Base-by-base conservation (phyloP, 257 asterid genomes). In the Galeopsis tetrahit region DNA sequence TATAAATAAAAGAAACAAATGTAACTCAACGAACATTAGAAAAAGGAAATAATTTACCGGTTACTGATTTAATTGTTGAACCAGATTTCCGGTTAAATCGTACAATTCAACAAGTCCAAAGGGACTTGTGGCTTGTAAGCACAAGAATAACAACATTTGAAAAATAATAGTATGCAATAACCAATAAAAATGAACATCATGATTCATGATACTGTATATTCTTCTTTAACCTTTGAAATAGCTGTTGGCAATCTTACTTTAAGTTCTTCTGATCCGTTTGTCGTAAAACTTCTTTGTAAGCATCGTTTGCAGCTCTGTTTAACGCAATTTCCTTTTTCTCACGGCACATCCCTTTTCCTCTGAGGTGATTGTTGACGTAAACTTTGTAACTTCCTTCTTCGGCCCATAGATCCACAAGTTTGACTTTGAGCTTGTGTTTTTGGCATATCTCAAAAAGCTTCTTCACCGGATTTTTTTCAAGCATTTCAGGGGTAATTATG, bases 241-340 rank as follows among this genome's bases (percentile, higher is more conserved):
- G 49, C 69, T 70, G 53, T n/a, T 46, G 51, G 39, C 66, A 40
- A 55, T 17, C 49, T 53, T 66, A 70, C 66, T 33, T 57, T 32
- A 43, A 43, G 44, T 73, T 77, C 69, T 57, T 36, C 11, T 32
- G 57, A 28, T 78, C 77, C 57, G 85, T 73, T 62, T 44, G 79
- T 61, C 81, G 80, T 31, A 86, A 70, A 62, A 90, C 80, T 81
- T 82, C 87, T 31, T 79, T 74, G 61, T 88, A 92, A 51, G 96
- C 98, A 75, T 68, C 80, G 63, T 86, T 78, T 31, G 98, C 98
- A 35, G 98, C 97, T 82, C 95, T 79, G 44, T 90, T 92, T 21
- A 87, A 71, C 0, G 98, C 95, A 15, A 85, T 75, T 63, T 84
- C 92, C 82, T 90, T 92, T 83, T 90, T 92, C n/a, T 72, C 82